Base-by-base conservation (phyloP, 306 rosid genomes). In the Bauhinia variegata region DNA sequence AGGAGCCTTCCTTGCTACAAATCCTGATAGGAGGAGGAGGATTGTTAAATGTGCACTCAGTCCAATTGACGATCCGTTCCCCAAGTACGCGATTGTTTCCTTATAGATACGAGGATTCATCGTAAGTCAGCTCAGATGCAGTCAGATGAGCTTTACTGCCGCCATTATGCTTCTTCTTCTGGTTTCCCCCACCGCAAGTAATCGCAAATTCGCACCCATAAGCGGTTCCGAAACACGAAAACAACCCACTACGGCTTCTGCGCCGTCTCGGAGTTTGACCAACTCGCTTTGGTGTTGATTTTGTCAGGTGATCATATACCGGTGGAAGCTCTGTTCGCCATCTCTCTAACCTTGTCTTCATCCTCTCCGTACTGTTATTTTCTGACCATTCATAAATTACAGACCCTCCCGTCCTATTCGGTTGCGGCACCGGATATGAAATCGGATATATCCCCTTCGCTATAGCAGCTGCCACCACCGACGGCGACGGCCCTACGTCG, bases 401-500 rank as follows among this genome's bases (percentile, higher is more conserved):
- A 4, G 79, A 55, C 72, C 83, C 81, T 39, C 71, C 85, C 0
- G 64, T 2, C 14, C 8, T 66, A 4, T 63, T 4, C 8, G 63
- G 64, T 46, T 6, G 32, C 5, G 31, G 32, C 37, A 80, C 0
- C 0, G 79, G 91, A 13, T 78, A 75, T 0, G 46, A 41, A 38
- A 74, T 0, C 0, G 80, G 93, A 32, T 86, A 83, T 2, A 88
- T 2, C 3, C 93, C 91, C 63, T 80, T 84, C 0, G 95, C 96
- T 17, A 88, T 88, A 0, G 96, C 96, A 0, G 93, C 87, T 0
- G 97, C 91, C 34, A 84, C 95, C 15, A 85, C 84, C 16, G 96
- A 85, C 0, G 92, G 89, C 0, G 97, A 91, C 0, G 91, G 89
- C 0, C 93, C 95, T 4, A 85, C 87, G 42, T 91, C 91, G 0